phyloP scores from a whole-genome alignment of 2,329 filamentous ascomycete genomes.

The Clarireedia monteithiana region DNA sequence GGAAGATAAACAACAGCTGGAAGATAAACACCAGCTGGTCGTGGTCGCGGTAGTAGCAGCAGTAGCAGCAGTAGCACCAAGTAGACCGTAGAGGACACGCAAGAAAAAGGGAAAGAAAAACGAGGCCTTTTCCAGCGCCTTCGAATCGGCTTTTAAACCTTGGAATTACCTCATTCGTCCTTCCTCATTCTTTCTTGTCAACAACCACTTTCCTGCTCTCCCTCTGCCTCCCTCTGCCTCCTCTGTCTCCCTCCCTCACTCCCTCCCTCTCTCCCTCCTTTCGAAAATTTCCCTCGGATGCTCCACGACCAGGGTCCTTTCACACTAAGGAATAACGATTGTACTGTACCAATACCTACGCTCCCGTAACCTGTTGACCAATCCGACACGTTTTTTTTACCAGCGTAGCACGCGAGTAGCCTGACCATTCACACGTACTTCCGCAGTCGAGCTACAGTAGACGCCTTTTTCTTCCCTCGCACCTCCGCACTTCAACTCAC shows the following conservation, averaged over 20 bases:
- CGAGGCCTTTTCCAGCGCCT: neutral
- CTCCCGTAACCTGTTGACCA: slow-evolving; percentile 4
- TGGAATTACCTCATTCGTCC: neutral
- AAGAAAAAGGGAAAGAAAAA: neutral
- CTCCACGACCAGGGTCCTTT: slow-evolving; percentile 1
- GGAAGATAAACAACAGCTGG: neutral
- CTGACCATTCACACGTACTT: neutral
- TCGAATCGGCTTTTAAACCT: neutral
- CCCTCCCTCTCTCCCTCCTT: neutral
- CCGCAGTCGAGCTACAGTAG: slow-evolving; percentile 1
- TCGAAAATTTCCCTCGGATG: neutral
- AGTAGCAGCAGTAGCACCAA: neutral
- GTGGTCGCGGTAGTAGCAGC: no score
- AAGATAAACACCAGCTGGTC: neutral
- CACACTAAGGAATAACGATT: neutral
- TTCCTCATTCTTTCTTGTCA: neutral
- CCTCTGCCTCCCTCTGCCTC: neutral
- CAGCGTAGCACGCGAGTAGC: neutral
- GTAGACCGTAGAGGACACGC: neutral
- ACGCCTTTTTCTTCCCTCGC: slow-evolving; percentile 2
- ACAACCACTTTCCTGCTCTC: neutral
- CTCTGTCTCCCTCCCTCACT: neutral
- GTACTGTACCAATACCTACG: neutral
- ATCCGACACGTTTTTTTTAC: slow-evolving; percentile 5
- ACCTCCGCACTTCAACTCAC: slow-evolving; percentile 3